Base-by-base conservation (phyloP, 164 flowering plant genomes). In the Echeveria elegans region DNA sequence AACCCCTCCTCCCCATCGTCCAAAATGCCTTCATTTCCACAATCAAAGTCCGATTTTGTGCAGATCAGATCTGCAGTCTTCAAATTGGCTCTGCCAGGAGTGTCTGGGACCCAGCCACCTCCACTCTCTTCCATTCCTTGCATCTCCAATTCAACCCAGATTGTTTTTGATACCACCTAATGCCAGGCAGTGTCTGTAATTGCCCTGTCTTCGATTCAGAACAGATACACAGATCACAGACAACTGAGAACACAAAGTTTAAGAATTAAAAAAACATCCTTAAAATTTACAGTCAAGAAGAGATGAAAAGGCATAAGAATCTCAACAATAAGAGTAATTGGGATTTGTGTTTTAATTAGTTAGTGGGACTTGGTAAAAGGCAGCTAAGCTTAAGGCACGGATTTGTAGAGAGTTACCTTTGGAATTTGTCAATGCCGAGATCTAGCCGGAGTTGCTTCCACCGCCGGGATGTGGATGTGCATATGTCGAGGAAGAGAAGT, bases 341-440 rank as follows among this genome's bases (percentile, higher is more conserved):
- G n/a, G 28, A 50, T n/a, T 23, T 23, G 9, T n/a, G 14, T 53
- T n/a, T 53, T 48, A 48, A 26, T 56, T 56, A 26, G 19, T 56
- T 12, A 56, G 6, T 1, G 5, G 18, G 61, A 56, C 31, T 56
- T 56, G 61, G 61, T 56, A 56, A 56, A 56, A 56, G 28, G 8
- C 2, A 53, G 5, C 16, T 0, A n/a, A n/a, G n/a, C n/a, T n/a
- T n/a, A n/a, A 56, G 32, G 19, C 61, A 56, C 61, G 61, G 61
- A 28, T 56, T 56, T 56, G 32, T 56, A 28, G 61, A n/a, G n/a
- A 56, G 30, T n/a, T n/a, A 56, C 61, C 32, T 56, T n/a, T n/a
- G n/a, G n/a, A 56, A 56, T 56, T 26, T 14, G 61, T 56, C 61
- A 56, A 56, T 29, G 61, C 32, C 61, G 32, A 7, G 61, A 56